phyloP scores from a whole-genome alignment of 805 yeast species.

The Nakazawaea molendinolei region DNA sequence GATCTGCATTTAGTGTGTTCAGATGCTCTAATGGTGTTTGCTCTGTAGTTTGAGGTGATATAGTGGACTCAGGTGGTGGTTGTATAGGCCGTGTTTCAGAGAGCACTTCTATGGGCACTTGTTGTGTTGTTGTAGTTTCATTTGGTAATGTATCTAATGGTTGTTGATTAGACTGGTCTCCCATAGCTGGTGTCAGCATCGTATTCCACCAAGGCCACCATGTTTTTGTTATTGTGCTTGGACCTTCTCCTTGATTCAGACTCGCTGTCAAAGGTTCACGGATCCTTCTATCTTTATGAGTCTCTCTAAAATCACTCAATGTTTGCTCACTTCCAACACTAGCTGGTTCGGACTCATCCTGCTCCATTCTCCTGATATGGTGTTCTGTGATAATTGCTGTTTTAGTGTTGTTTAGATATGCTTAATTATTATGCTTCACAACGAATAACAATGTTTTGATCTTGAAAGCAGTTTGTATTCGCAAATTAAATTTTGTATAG shows the following conservation, averaged over 20 bases:
- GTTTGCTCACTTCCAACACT: conserved; percentile 1
- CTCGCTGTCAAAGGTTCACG: neutral
- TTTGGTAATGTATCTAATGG: neutral
- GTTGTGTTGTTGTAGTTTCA: neutral
- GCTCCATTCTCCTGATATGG: no score
- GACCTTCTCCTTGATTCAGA: neutral
- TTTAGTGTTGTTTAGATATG: no score
- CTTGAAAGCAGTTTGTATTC: no score
- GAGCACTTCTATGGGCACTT: no score
- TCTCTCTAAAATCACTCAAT: conserved; percentile 9
- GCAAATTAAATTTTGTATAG: no score
- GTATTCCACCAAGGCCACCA: conserved; percentile 7
- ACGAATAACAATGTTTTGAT: no score
- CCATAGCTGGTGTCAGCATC: neutral
- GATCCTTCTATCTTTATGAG: conserved; percentile 4
- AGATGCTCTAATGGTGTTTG: neutral
- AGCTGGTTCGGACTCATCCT: no score
- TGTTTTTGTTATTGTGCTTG: no score
- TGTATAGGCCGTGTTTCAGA: no score
- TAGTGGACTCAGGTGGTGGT: no score
- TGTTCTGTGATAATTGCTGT: no score
- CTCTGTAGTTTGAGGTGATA: neutral
- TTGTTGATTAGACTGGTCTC: neutral
- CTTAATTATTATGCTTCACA: no score
- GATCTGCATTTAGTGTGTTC: neutral